Base-by-base conservation (phyloP, 257 asterid species). In the Asclepias syriaca region DNA sequence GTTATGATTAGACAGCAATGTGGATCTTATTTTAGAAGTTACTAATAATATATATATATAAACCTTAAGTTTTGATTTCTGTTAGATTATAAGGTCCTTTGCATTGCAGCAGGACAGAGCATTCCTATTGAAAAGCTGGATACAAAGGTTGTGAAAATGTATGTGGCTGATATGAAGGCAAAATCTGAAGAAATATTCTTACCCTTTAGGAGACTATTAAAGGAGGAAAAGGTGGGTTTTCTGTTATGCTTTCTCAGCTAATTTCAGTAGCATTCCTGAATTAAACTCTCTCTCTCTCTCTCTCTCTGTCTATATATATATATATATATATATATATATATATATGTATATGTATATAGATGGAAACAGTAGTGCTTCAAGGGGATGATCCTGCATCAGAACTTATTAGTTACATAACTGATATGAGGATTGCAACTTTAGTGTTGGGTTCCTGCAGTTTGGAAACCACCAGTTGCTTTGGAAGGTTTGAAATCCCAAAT, bases 361-460 rank as follows among this genome's bases (percentile, higher is more conserved):
- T 89, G 56, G 89, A 85, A 81, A 85, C 72, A 10, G 65, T 93
- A 84, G 80, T 91, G 49, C 75, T 93, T 68, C 97, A 93, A 81
- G 97, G 97, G 77, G 89, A 85, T 77, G 81, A 79, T 81, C 94
- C 96, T 55, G 96, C 97, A 13, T 77, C 75, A 5, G 83, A 80
- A 22, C 92, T 93, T 66, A 79, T 93, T 37, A 84, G 82, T 78
- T 91, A 81, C 75, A 75, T 87, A 65, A 71, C 88, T 69, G 87
- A 85, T 53, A 83, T 90, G 61, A 84, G 85, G 64, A 78, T 78
- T 24, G 82, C 81, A 57, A 69, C 84, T 75, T 82, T 93, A 78
- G 92, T 90, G 79, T 75, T 93, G 73, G 98, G 97, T 46, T 90
- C 98, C 57, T 80, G 83, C 84, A 75, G 96, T 69, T 79, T 88